Evolutionary conservation across 2,329 filamentous ascomycete species (phyloP).

Genomic region (Nemania diffusa): DNA sequence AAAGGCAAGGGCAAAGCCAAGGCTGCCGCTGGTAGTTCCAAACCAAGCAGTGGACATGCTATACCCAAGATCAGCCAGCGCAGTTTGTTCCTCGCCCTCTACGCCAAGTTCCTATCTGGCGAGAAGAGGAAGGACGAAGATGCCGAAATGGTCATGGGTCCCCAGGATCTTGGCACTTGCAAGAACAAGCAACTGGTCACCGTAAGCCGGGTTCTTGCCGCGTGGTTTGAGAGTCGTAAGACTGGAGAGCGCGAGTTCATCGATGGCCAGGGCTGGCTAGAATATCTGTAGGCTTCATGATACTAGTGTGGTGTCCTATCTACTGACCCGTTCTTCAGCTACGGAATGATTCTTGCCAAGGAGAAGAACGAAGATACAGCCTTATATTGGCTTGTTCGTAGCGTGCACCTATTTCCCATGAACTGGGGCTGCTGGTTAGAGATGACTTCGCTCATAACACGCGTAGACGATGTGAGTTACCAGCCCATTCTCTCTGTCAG

Average conservation of each 20-base stretch:
- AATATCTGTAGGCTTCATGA: slow-evolving; percentile 70
- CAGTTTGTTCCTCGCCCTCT: slow-evolving; percentile 89
- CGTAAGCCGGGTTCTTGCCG: slow-evolving; percentile 79
- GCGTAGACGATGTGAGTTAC: slow-evolving; percentile 79
- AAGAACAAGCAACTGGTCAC: slow-evolving; percentile 85
- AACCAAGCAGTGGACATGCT: slow-evolving; percentile 39
- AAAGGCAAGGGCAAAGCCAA: slow-evolving; percentile 79
- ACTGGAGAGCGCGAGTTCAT: slow-evolving; percentile 67
- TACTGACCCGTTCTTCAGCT: slow-evolving; percentile 57
- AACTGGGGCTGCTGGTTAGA: slow-evolving; percentile 99
- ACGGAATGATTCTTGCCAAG: slow-evolving; percentile 89
- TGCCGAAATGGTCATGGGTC: slow-evolving; percentile 95
- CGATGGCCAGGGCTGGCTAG: slow-evolving; percentile 89
- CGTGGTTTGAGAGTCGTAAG: slow-evolving; percentile 78
- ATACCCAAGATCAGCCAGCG: slow-evolving; percentile 81
- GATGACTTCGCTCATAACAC: slow-evolving; percentile 81
- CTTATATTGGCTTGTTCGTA: slow-evolving; percentile 85
- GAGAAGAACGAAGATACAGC: slow-evolving; percentile 90
- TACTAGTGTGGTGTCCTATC: neutral
- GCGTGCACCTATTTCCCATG: slow-evolving; percentile 89
- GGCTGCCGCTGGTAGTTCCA: slow-evolving; percentile 50
- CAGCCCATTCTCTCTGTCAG: neutral
- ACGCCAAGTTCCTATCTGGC: slow-evolving; percentile 90
- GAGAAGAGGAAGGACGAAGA: slow-evolving; percentile 98
- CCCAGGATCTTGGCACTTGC: slow-evolving; percentile 85